Percentiles rank a stretch among this genome's conserved stretches.
These are phyloP conservation scores for Leccinum fallax DNA, from an alignment of 1,284 basidiomycete species.

Conservation along the genomic window DNA sequence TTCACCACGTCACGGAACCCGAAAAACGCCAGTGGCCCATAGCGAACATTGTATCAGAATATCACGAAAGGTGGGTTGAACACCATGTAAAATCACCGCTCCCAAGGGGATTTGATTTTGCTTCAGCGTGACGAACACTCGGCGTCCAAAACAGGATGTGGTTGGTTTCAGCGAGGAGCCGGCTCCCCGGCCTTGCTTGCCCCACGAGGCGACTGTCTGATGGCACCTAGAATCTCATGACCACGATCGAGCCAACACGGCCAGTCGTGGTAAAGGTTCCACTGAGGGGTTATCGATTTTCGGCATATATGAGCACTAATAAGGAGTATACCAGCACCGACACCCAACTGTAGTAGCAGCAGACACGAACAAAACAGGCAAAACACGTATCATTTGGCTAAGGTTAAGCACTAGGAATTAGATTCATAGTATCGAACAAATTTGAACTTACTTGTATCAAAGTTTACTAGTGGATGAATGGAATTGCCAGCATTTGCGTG, in stretches of 20 bases:
- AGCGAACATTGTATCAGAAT: neutral
- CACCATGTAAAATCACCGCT: neutral
- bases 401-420: too few relatives aligned
- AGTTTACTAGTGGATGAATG: too few relatives aligned
- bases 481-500: too few relatives aligned
- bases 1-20: neutral
- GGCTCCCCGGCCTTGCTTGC: slow-evolving; percentile 16
- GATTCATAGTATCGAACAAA: too few relatives aligned
- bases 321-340: too few relatives aligned
- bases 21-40: neutral
- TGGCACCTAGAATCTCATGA: neutral
- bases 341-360: too few relatives aligned
- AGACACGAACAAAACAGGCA: too few relatives aligned
- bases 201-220: slow-evolving; percentile 15
- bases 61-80: neutral
- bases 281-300: neutral
- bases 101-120: neutral
- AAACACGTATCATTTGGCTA: too few relatives aligned
- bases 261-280: too few relatives aligned
- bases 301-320: neutral
- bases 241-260: neutral
- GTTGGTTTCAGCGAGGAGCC: neutral
- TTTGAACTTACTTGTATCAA: too few relatives aligned
- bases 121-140: neutral
- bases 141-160: neutral